A percentile compares a stretch with the other conserved stretches of the same genome.
These are phyloP conservation scores for Sporothrix euskadiensis DNA, from an alignment of 2,329 filamentous ascomycete genomes.

Conservation along the genomic window DNA sequence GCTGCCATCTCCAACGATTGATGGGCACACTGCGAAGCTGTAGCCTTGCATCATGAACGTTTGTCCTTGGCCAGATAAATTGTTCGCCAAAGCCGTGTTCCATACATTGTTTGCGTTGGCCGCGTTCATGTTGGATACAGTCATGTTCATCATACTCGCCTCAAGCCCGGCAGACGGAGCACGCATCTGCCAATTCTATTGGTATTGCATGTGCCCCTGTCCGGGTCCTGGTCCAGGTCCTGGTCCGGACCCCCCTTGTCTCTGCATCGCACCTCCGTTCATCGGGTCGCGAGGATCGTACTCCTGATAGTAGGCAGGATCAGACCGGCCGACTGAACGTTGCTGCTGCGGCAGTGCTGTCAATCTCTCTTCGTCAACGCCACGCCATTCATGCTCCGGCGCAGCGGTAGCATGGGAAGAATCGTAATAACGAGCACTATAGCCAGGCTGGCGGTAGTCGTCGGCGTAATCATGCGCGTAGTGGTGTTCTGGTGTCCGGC, in stretches of 20 bases:
- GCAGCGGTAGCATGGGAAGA: no score
- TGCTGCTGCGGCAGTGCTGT: not conserved
- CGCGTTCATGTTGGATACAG: not conserved
- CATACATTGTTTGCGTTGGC: not conserved
- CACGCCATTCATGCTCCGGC: not conserved
- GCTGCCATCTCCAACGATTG: not conserved
- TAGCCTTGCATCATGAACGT: not conserved
- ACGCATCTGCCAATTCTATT: slow-evolving; percentile 15
- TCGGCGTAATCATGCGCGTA: slow-evolving; percentile 14
- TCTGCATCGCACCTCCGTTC: slow-evolving; percentile 10
- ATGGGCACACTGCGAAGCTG: not conserved
- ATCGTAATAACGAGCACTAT: not conserved
- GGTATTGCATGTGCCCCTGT: slow-evolving; percentile 27
- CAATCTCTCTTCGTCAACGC: not conserved
- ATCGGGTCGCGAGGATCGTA: slow-evolving; percentile 45
- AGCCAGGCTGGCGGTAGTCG: not conserved
- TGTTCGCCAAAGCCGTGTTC: not conserved
- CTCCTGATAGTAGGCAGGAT: slow-evolving; percentile 42
- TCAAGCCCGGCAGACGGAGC: not conserved
- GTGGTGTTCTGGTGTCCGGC: not conserved
- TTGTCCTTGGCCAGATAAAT: not conserved
- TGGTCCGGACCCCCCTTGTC: not conserved
- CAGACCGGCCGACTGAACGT: not conserved
- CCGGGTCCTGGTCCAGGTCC: not conserved
- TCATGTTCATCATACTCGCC: not conserved